Evolutionary conservation across 2,329 filamentous ascomycete species (phyloP).

Genomic region (Blumeriella jaapii): DNA sequence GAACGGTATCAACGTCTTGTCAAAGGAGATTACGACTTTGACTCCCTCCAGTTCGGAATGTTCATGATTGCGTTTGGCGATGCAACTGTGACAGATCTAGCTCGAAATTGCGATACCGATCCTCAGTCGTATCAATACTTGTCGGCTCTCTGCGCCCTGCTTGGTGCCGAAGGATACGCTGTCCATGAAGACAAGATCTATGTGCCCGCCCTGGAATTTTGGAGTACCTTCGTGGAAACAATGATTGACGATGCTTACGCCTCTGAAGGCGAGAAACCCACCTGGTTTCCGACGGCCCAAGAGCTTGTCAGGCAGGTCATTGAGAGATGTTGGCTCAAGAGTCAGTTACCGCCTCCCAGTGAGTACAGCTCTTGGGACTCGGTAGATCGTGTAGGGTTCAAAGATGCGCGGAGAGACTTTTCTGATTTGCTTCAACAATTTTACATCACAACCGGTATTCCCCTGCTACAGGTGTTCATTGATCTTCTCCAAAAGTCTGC

Average conservation of each 20-base stretch:
- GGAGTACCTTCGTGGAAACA: conserved; percentile 64
- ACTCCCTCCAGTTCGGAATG: conserved; percentile 52
- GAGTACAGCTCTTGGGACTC: conserved; percentile 57
- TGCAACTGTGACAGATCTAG: conserved; percentile 48
- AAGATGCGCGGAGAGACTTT: conserved; percentile 67
- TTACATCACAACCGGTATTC: conserved; percentile 48
- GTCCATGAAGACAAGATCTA: conserved; percentile 66
- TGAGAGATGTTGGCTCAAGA: conserved; percentile 56
- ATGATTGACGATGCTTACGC: conserved; percentile 44
- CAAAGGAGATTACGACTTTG: conserved; percentile 50
- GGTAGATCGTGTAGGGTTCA: conserved; percentile 54
- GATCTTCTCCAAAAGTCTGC: conserved; percentile 42
- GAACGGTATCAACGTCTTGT: conserved; percentile 43
- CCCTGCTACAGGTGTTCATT: conserved; percentile 45
- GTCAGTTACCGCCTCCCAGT: conserved; percentile 45
- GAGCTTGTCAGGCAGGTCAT: conserved; percentile 51
- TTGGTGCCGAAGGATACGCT: conserved; percentile 54
- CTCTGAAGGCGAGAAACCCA: conserved; percentile 35
- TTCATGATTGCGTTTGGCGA: conserved; percentile 60
- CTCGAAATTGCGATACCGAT: conserved; percentile 39
- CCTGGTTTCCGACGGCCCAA: conserved; percentile 49
- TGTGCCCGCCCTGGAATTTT: conserved; percentile 64
- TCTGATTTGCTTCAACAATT: conserved; percentile 64
- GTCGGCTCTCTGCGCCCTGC: conserved; percentile 48
- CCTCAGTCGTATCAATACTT: conserved; percentile 40